phyloP scores from a whole-genome alignment of 192 early-diverging fungal genomes.

The Coemansia sp. region DNA sequence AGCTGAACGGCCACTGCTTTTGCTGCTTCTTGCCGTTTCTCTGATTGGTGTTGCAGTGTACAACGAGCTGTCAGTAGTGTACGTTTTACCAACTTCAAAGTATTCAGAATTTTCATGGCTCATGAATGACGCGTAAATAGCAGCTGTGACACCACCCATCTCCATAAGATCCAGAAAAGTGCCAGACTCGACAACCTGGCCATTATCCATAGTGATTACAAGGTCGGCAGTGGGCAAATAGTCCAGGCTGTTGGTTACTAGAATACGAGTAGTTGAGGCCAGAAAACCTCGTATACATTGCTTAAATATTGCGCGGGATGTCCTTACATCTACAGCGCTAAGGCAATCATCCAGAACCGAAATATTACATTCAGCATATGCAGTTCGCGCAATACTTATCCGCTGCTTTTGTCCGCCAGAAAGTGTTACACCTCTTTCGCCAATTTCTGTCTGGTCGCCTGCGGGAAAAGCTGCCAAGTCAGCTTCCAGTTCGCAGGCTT shows the following conservation, averaged over 20 bases:
- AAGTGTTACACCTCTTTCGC: slow-evolving; percentile 63
- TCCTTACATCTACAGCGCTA: slow-evolving; percentile 55
- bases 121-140: slow-evolving; percentile 44
- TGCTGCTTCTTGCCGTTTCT: background rate
- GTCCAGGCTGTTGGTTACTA: slow-evolving; percentile 57
- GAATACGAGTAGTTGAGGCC: slow-evolving; percentile 62
- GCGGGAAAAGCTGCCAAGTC: slow-evolving; percentile 64
- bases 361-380: slow-evolving; percentile 67
- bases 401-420: slow-evolving; percentile 76
- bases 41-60: slow-evolving; percentile 39
- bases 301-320: slow-evolving; percentile 51
- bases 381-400: slow-evolving; percentile 73
- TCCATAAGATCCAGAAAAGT: slow-evolving; percentile 55
- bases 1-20: background rate
- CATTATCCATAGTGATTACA: slow-evolving; percentile 51
- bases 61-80: slow-evolving; percentile 35
- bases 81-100: background rate
- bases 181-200: slow-evolving; percentile 56
- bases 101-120: slow-evolving; percentile 11
- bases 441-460: slow-evolving; percentile 70
- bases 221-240: slow-evolving; percentile 48
- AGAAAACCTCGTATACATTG: slow-evolving; percentile 44
- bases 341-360: slow-evolving; percentile 83
- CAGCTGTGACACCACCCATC: slow-evolving; percentile 24
- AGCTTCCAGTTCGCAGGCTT: slow-evolving; percentile 65